Conservation (phyloP, 805 yeast genomes). For the Ogataea henricii region DNA sequence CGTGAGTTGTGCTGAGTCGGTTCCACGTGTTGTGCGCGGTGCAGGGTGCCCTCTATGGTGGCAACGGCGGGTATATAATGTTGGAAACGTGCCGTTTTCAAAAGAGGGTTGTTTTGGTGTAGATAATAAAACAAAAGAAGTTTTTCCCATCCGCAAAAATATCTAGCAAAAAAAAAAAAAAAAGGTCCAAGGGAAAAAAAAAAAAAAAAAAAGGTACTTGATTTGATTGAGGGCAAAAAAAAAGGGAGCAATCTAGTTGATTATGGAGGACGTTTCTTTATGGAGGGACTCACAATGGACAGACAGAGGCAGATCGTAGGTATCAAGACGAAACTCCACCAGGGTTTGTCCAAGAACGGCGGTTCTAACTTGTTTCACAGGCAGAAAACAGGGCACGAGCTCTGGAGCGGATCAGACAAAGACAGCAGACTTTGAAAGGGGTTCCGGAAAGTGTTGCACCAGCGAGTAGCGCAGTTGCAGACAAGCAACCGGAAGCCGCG, state of each 20-base stretch:
- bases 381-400: conserved; percentile 68
- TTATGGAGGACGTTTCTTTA: background rate
- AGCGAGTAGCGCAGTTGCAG: background rate
- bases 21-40: background rate
- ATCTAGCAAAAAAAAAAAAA: conserved; percentile 2
- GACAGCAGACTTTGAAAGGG: conserved; percentile 32
- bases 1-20: no score
- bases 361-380: conserved; percentile 32
- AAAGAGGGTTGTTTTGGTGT: background rate
- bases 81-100: background rate
- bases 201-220: background rate
- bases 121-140: background rate
- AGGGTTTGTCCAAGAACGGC: background rate
- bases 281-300: conserved; percentile 11
- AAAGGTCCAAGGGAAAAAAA: background rate
- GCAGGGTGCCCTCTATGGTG: no score
- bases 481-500: background rate
- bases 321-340: no score
- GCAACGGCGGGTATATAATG: background rate
- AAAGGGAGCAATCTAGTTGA: background rate
- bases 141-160: conserved; percentile 1
- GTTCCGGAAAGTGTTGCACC: background rate
- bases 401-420: conserved; percentile 53
- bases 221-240: background rate
- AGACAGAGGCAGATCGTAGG: conserved; percentile 33